phyloP scores from a whole-genome alignment of 192 early-diverging fungal species.

The Linnemannia schmuckeri region DNA sequence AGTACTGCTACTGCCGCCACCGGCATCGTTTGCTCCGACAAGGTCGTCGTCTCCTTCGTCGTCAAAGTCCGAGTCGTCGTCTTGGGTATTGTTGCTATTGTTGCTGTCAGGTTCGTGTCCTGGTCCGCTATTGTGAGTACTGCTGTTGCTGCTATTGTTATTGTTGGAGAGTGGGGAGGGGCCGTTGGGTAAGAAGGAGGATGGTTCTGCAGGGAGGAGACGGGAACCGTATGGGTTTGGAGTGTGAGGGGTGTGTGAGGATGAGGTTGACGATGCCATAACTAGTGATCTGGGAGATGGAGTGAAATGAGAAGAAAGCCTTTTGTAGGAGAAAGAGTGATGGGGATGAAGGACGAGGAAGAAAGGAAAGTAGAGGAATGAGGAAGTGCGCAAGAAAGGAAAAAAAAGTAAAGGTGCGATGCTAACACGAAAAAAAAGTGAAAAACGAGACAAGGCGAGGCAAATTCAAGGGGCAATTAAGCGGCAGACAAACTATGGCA shows the following conservation, averaged over 20 bases:
- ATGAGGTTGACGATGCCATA: not conserved
- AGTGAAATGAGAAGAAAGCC: not conserved
- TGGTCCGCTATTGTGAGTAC: not conserved
- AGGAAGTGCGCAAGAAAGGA: too few species aligned
- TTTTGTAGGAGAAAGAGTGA: not conserved
- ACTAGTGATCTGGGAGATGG: not conserved
- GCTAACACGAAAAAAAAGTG: not conserved
- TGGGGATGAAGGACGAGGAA: not conserved
- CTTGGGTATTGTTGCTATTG: not conserved
- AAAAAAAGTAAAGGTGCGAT: not conserved
- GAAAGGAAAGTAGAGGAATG: not conserved
- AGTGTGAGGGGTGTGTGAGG: not conserved
- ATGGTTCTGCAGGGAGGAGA: slow-evolving; percentile 19
- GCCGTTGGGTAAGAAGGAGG: slow-evolving; percentile 10
- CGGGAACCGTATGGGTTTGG: slow-evolving; percentile 27
- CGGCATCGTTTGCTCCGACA: not conserved
- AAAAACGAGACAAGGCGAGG: not conserved
- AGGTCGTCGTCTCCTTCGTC: slow-evolving; percentile 7
- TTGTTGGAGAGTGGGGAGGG: not conserved
- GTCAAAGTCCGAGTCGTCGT: slow-evolving; percentile 6
- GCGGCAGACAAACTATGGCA: too few species aligned
- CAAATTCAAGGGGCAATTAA: not conserved
- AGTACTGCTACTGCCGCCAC: not conserved
- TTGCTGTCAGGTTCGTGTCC: not conserved
- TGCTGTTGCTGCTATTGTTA: not conserved